Evolutionary conservation across 169 alveolate species (phyloP), one percentile per base, ranked within the genome.

Genomic region (Plasmodium vivax): DNA sequence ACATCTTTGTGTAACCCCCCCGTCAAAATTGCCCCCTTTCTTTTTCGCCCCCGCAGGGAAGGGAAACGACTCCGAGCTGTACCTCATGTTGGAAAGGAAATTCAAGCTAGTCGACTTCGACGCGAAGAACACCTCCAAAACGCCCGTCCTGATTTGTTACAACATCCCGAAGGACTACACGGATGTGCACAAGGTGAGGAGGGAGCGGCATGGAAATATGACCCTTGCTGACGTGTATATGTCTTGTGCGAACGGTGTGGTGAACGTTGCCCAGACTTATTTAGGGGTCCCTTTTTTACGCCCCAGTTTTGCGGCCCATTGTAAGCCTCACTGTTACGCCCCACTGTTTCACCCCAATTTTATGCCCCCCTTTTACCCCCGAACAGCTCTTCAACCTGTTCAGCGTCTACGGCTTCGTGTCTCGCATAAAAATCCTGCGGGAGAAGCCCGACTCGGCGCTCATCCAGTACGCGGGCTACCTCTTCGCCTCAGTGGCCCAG

Each of bases 401-500:
- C 87, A 93, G 96, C 62, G 73, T 96, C 9, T 96, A 96, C 62
- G 97, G 97, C 1, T 84, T 56, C 30, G 97, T 96, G 3, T 73
- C 95, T 14, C 68, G 97, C 75, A 88, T 96, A 56, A 96, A 96
- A 92, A 96, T 96, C 43, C 85, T 96, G 38, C 62, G 96, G 16
- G 97, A 96, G 62, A 92, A 95, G 56, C 95, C 97, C 6, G 97
- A 96, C 83, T 91, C 96, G 1, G 97, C 97, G 3, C 95, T 96
- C 56, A 93, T 96, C 12, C 97, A 96, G 82, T 96, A 93, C 82
- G 77, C 96, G 7, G 85, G 84, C 73, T 92, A 95, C 32, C 62
- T 96, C 23, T 96, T 93, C 88, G 96, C 97, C 16, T 85, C 96
- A 45, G 81, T 96, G 36, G 97, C 97, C 12, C 95, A 82, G 68